Percentiles rank a stretch among this genome's conserved stretches.
Conservation (phyloP, 768 basidiomycete genomes). For the Amanita polypyramis region DNA sequence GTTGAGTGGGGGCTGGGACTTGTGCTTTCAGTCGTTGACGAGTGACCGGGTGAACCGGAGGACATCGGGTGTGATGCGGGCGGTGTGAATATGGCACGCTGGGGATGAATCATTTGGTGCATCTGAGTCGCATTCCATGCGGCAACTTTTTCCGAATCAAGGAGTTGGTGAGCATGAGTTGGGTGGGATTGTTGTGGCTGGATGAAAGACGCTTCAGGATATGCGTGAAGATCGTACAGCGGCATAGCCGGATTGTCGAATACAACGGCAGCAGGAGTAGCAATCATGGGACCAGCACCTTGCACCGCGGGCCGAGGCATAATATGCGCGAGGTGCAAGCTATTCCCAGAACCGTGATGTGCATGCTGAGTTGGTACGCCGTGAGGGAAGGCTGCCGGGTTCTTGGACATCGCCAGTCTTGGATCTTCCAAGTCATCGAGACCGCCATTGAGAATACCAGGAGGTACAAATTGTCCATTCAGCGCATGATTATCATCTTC, state of each 20-base stretch:
- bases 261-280: constrained; percentile 9
- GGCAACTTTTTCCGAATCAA: constrained; percentile 13
- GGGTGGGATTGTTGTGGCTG: constrained; percentile 1
- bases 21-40: constrained; percentile 4
- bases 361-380: constrained; percentile 9
- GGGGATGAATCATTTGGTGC: constrained; percentile 12
- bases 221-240: constrained; percentile 10
- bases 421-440: constrained; percentile 23
- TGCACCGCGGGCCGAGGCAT: constrained; percentile 10
- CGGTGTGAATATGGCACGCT: constrained; percentile 16
- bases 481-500: constrained; percentile 29
- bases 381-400: constrained; percentile 26
- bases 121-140: constrained; percentile 14
- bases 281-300: constrained; percentile 9
- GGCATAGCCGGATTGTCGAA: constrained; percentile 6
- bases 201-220: constrained; percentile 7
- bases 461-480: constrained; percentile 1
- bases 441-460: constrained; percentile 9
- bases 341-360: constrained; percentile 5
- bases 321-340: constrained; percentile 11
- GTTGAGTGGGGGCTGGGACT: constrained; percentile 9
- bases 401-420: constrained; percentile 25
- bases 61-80: constrained; percentile 15
- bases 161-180: constrained; percentile 3
- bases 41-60: constrained; percentile 7